Evolutionary conservation across 2,329 filamentous ascomycete species (phyloP), one percentile per base, ranked within the genome.

Genomic region (Daldinia sp.): DNA sequence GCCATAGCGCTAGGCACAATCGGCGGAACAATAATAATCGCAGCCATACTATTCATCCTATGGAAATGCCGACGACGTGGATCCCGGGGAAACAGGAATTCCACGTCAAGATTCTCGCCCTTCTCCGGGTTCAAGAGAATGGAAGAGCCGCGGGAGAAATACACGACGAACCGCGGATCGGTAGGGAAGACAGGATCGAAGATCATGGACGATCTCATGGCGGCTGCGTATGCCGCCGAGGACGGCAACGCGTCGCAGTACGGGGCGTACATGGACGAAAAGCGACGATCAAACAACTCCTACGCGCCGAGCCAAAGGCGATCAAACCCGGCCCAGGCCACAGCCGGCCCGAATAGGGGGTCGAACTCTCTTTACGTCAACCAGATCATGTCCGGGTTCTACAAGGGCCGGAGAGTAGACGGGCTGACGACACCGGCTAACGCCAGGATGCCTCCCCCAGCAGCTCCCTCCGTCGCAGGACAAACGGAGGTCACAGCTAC

Each of bases 151-250:
- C 53, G 21, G n/a, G 49, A 56, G 34, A 25, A 30, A 9, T 51
- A 37, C 17, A 35, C 23, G 23, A 37, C 39, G 32, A 39, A 53
- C 15, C 37, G 47, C n/a, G 52, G 23, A 3, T 41, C 49, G 4
- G 21, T 37, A 9, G 37, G 30, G 6, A 66, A 50, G 51, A 64
- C 62, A 11, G 41, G 53, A 11, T 66, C 64, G 6, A 61, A 32
- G 11, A 67, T 63, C 9, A 69, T 69, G 65, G 67, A 69, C 29
- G 61, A 69, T 39, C 58, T 68, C 25, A 68, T 69, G 52, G 58
- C 55, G 6, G 67, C 67, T 2, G 65, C 67, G 23, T 69, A 69
- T 32, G 65, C 67, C 2, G 67, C 61, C 15, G 68, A 69, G 19
- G 61, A 67, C 41, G 65, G 65, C 29, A 64, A 55, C 11, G 58